A percentile compares a stretch with the other conserved stretches of the same genome.
phyloP scores from a whole-genome alignment of 2,329 filamentous ascomycete species.

The Lasiodiplodia theobromae region DNA sequence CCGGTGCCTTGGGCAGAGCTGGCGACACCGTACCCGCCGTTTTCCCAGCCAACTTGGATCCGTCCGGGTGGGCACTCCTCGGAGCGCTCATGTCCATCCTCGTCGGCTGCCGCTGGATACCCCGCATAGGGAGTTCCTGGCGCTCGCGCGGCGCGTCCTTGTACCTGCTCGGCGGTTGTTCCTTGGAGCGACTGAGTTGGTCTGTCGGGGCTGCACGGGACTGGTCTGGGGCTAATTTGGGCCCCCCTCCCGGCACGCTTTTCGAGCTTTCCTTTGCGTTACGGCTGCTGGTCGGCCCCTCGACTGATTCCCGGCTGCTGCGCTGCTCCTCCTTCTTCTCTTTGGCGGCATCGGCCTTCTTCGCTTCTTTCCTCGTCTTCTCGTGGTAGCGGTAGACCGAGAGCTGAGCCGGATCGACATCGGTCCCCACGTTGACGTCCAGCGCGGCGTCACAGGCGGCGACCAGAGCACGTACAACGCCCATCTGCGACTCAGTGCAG shows the following conservation, averaged over 20 bases:
- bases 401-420: background rate
- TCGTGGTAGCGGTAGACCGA: slow-evolving; percentile 13
- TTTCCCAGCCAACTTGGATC: background rate
- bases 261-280: background rate
- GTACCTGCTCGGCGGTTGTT: background rate
- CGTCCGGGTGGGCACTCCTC: background rate
- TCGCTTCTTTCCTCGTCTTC: background rate
- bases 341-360: background rate
- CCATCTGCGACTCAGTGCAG: background rate
- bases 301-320: background rate
- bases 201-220: background rate
- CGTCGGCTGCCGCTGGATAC: background rate
- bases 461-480: background rate
- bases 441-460: background rate
- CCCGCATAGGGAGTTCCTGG: background rate
- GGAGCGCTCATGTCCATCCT: background rate
- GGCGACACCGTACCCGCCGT: background rate
- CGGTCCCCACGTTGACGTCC: background rate
- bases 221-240: background rate
- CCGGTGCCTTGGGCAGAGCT: background rate
- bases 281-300: background rate
- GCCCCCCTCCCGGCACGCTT: background rate
- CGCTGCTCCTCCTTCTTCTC: background rate
- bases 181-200: background rate
- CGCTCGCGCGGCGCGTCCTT: background rate